These are phyloP conservation scores for Cyberlindnera japonica DNA, from an alignment of 805 yeast species.

Conservation along the genomic window DNA sequence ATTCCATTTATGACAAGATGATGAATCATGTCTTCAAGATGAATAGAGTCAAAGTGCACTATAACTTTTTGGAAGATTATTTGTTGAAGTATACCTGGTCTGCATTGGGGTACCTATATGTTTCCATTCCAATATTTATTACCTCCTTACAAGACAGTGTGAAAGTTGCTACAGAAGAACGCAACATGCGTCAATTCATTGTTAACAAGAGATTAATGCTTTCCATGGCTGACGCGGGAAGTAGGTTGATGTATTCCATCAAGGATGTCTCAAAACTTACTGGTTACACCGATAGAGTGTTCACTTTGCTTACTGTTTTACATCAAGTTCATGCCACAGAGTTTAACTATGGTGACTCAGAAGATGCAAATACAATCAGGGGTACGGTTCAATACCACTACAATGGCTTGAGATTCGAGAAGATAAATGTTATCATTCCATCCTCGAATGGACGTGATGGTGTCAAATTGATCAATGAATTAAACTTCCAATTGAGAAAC, in stretches of 20 bases:
- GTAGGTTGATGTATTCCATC: constrained; percentile 89
- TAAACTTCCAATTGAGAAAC: constrained; percentile 51
- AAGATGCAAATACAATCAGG: constrained; percentile 49
- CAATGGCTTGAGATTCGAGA: constrained; percentile 77
- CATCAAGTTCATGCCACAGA: constrained; percentile 73
- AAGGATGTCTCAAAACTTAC: constrained; percentile 89
- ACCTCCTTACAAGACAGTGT: constrained; percentile 37
- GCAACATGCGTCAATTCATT: constrained; percentile 81
- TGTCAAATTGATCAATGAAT: constrained; percentile 53
- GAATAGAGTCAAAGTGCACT: constrained; percentile 57
- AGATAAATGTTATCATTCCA: constrained; percentile 80
- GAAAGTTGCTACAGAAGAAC: constrained; percentile 36
- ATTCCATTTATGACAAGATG: constrained; percentile 53
- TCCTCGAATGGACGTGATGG: constrained; percentile 57
- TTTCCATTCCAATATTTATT: constrained; percentile 82
- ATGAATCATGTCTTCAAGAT: constrained; percentile 51
- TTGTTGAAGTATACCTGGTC: constrained; percentile 92
- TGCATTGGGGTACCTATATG: constrained; percentile 87
- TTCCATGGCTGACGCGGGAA: constrained; percentile 92
- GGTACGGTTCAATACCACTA: constrained; percentile 81
- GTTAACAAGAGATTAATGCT: constrained; percentile 88
- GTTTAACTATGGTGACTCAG: constrained; percentile 37
- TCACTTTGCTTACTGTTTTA: constrained; percentile 65
- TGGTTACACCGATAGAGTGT: constrained; percentile 86
- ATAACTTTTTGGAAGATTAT: constrained; percentile 78